Base-by-base conservation (phyloP, 2,329 filamentous ascomycete species). In the Trichoderma polysporum region DNA sequence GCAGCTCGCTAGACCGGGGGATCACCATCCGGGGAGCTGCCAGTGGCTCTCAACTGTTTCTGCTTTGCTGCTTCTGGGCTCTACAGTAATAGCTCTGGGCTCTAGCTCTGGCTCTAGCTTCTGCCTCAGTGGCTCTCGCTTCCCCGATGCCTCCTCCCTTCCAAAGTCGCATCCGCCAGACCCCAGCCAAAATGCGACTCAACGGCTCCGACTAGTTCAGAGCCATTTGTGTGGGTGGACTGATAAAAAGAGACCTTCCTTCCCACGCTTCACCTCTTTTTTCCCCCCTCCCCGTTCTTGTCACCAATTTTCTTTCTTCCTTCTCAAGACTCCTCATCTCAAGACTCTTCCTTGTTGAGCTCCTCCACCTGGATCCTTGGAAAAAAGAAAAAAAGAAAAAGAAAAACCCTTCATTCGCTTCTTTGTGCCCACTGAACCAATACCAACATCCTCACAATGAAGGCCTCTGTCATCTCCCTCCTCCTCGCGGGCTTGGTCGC, bases 401-500 rank as follows among this genome's bases (percentile, higher is more conserved):
- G n/a, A n/a, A n/a, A n/a, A n/a, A n/a, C n/a, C 17, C 17, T 12
- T 41, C 59, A 5, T 37, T 54, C 9, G 35, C 60, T 45, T 17
- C 25, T 19, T 54, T 49, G 13, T 33, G 10, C 59, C 13, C 22
- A 9, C 13, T 49, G 41, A 19, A 47, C 8, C 22, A 27, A 31
- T 17, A 8, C 8, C 5, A 41, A 54, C 45, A 54, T 29, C 64
- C 29, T 69, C 75, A 81, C 71, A 22, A 83, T 83, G 81, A 83
- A 82, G 80, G 70, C 74, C 70, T 60, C 75, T 47, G 68, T 78
- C 66, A 67, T 78, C 35, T 60, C 78, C 62, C 68, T 78, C 59
- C 76, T 75, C 66, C 70, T 72, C 45, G 75, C 73, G 57, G 74
- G 79, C 73, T 68, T 81, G 41, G 79, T 75, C 49, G 75, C 76